A percentile compares a stretch with the other conserved stretches of the same genome.
Evolutionary conservation across 192 early-diverging fungal genomes (phyloP).

Genomic region (Rhizophagus clarus): DNA sequence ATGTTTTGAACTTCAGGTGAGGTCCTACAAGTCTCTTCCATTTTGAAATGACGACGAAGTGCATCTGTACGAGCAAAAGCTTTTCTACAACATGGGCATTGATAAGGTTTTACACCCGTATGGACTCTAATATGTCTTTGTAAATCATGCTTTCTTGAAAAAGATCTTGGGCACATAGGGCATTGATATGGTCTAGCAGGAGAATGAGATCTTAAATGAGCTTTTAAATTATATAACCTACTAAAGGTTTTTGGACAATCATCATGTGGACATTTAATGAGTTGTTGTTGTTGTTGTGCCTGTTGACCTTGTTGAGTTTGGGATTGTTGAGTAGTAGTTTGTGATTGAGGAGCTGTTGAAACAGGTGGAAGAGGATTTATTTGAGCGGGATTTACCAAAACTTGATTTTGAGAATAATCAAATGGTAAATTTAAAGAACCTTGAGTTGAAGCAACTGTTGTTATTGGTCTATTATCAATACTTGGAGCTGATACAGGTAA

Average conservation of each 20-base stretch:
- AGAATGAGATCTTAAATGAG: constrained; percentile 63
- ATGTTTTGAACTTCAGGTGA: constrained; percentile 33
- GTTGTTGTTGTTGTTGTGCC: constrained; percentile 30
- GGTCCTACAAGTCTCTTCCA: constrained; percentile 54
- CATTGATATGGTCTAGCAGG: constrained; percentile 63
- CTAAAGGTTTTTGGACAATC: constrained; percentile 66
- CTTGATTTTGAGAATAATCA: neutral
- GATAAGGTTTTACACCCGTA: constrained; percentile 68
- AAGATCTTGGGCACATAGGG: constrained; percentile 61
- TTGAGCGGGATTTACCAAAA: constrained; percentile 17
- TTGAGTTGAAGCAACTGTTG: neutral
- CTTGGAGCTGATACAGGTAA: neutral
- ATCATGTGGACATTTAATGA: constrained; percentile 54
- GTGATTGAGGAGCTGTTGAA: neutral
- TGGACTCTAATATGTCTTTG: constrained; percentile 70
- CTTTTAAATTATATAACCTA: constrained; percentile 65
- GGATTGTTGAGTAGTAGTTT: neutral
- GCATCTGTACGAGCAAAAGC: constrained; percentile 81
- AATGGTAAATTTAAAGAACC: neutral
- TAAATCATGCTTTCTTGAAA: constrained; percentile 80
- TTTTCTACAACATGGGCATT: constrained; percentile 65
- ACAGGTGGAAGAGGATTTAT: constrained; percentile 7
- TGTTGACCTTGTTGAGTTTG: neutral
- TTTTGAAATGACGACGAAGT: constrained; percentile 64
- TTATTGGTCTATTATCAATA: constrained; percentile 7